These are phyloP conservation scores for Raddia distichophylla DNA, from an alignment of 176 grass and related monocot species.

Conservation along the genomic window DNA sequence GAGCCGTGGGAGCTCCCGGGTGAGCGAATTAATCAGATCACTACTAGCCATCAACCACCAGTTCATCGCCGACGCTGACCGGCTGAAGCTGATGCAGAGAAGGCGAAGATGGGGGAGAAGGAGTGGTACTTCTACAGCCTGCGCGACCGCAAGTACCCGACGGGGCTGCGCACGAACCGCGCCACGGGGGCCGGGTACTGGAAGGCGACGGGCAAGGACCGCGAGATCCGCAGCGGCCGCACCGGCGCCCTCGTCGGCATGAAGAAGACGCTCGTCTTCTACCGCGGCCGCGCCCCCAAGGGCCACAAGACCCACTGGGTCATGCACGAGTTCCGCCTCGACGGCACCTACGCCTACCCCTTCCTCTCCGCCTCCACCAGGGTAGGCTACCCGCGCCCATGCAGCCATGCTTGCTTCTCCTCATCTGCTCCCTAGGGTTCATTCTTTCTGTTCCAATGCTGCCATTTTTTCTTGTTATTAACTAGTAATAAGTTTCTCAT, in stretches of 20 bases:
- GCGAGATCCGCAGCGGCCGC: constrained; percentile 69
- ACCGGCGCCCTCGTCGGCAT: constrained; percentile 72
- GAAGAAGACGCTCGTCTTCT: constrained; percentile 99
- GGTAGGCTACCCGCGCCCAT: too few species aligned
- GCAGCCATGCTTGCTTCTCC: too few species aligned
- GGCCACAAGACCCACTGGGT: constrained; percentile 94
- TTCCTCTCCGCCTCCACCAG: constrained; percentile 59
- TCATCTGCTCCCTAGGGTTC: neutral
- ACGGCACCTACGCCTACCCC: constrained; percentile 72
- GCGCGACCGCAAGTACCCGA: constrained; percentile 97
- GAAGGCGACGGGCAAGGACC: constrained; percentile 99
- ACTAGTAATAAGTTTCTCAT: too few species aligned
- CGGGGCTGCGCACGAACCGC: constrained; percentile 89
- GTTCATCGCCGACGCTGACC: neutral
- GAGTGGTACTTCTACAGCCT: constrained; percentile 99
- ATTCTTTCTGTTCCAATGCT: neutral
- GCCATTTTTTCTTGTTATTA: neutral
- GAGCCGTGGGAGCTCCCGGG: constrained; percentile 98
- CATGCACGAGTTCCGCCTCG: constrained; percentile 94
- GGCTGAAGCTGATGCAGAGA: constrained; percentile 38
- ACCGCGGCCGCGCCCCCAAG: constrained; percentile 93
- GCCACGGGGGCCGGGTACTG: constrained; percentile 86
- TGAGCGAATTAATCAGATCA: neutral
- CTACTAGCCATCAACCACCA: too few species aligned
- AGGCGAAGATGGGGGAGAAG: constrained; percentile 82